Base-by-base conservation (phyloP, 83 land plant genomes). In the Picea abies region DNA sequence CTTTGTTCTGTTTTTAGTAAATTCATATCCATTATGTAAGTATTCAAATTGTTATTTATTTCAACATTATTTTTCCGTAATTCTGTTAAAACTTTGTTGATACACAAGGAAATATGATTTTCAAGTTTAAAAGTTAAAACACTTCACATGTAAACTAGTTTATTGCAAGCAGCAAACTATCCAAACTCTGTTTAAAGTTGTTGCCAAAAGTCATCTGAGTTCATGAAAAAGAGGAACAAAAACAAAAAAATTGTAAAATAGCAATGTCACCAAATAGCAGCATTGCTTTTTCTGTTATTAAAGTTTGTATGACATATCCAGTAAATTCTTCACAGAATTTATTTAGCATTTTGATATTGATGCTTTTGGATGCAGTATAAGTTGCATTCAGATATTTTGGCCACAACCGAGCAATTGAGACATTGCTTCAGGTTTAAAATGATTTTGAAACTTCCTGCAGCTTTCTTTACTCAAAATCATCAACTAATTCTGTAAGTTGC, bases 381-480 rank as follows among this genome's bases (percentile, higher is more conserved):
- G 17, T 37, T 47, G 39, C 76, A 39, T 47, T 35, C 35, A 10
- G 47, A 35, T 37, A 20, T 2, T 29, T 26, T 16, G 29, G 71
- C 71, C 32, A 26, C 39, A 71, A 14, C 35, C 39, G 22, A 39
- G 76, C 47, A 19, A 39, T 47, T 39, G 20, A 19, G 22, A 19
- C 49, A 71, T 71, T 71, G 52, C 76, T 71, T 71, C 52, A 71
- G 23, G 19, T 39, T 71, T 71, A 11, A 37, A 1, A 39, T 1
- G 14, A 70, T 15, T 19, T 9, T 71, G n/a, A 71, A 71, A 20
- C 23, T 71, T 47, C 44, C 22, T 35, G n/a, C 20, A 4, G 32
- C 68, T 65, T 65, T 65, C 68, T n/a, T 65, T 65, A 5, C 68
- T 62, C 64, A 62, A 62, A 62, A 15, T 62, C 64, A 62, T 62